Evolutionary conservation across 768 basidiomycete species (phyloP).

Genomic region (Suillus tomentosus): DNA sequence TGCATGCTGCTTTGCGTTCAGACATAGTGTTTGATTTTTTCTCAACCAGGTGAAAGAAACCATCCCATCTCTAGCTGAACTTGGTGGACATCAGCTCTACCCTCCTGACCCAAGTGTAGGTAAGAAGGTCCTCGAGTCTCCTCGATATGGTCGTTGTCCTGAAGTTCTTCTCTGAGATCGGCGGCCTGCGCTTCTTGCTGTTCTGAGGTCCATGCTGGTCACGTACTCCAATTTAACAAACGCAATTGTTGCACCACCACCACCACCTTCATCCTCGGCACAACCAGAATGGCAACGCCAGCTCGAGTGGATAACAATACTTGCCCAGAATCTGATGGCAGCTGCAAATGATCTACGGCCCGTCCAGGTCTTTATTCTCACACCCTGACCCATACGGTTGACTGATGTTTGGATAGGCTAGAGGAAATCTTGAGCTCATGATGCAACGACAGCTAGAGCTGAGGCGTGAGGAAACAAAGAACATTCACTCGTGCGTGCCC

Average conservation of each 20-base stretch:
- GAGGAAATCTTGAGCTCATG: slow-evolving; percentile 80
- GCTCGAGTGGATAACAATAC: slow-evolving; percentile 78
- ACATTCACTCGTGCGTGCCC: slow-evolving; percentile 63
- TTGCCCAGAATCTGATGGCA: slow-evolving; percentile 87
- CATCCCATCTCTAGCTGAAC: slow-evolving; percentile 78
- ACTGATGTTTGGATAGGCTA: slow-evolving; percentile 49
- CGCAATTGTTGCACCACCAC: slow-evolving; percentile 68
- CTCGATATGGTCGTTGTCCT: slow-evolving; percentile 4
- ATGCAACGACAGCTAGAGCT: slow-evolving; percentile 79
- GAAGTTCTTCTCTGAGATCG: slow-evolving; percentile 53
- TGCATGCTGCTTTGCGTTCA: slow-evolving; percentile 31
- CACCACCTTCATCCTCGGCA: slow-evolving; percentile 42
- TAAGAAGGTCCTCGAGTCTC: slow-evolving; percentile 30
- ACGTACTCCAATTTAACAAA: slow-evolving; percentile 76
- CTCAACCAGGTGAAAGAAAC: slow-evolving; percentile 71
- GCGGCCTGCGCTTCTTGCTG: slow-evolving; percentile 68
- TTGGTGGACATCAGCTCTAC: slow-evolving; percentile 81
- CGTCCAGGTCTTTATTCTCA: slow-evolving; percentile 62
- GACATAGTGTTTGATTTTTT: slow-evolving; percentile 17
- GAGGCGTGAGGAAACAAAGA: slow-evolving; percentile 68
- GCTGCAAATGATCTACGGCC: slow-evolving; percentile 89
- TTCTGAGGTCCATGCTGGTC: slow-evolving; percentile 77
- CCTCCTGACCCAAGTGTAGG: slow-evolving; percentile 71
- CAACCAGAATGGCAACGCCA: slow-evolving; percentile 74
- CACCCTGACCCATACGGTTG: neutral